Evolutionary conservation across 139 green algal species (phyloP), one percentile per base, ranked within the genome.

Genomic region (Haematococcus lacustris): DNA sequence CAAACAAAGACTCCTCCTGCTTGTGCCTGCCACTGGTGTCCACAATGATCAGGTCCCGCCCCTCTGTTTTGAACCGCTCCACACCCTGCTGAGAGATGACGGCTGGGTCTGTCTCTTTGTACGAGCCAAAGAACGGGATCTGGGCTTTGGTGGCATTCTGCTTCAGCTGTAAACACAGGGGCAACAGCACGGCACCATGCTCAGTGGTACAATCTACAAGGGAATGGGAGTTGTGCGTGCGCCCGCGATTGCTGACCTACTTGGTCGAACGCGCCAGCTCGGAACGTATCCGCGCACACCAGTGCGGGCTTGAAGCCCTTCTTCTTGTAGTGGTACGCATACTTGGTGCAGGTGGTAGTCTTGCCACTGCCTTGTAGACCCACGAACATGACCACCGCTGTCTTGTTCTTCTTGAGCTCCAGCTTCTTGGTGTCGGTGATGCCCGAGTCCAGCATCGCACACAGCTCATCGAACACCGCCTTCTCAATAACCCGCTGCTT

Each of bases 291-390:
- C 2, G 96, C 96, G 78, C 96, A 99, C 23, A 99, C 93, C 75
- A 99, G 79, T 17, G 89, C 92, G 0, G 92, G 89, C 85, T 98
- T 98, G 78, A 86, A 99, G 13, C 94, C 94, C 78, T 99, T 98
- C 74, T 90, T 91, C 78, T 98, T 97, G 84, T 95, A 92, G 74
- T 91, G 87, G 80, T 94, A 89, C 0, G 93, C 93, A 60, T 97
- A 99, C 85, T 99, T 99, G 47, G 91, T 96, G 73, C 92, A 98
- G 3, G 96, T 99, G 7, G 95, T 99, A 30, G 96, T 99, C 78
- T 99, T 99, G 38, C 96, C 96, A 43, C 82, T 88, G 66, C 93
- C 92, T 81, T 85, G 79, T 76, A 89, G 84, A 1, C 95, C 95
- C 39, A 99, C 95, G 82, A 98, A 98, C 95, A 99, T 99, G 43